These are phyloP conservation scores for Irpex sp. DNA, from an alignment of 1,284 basidiomycete genomes.

Conservation along the genomic window DNA sequence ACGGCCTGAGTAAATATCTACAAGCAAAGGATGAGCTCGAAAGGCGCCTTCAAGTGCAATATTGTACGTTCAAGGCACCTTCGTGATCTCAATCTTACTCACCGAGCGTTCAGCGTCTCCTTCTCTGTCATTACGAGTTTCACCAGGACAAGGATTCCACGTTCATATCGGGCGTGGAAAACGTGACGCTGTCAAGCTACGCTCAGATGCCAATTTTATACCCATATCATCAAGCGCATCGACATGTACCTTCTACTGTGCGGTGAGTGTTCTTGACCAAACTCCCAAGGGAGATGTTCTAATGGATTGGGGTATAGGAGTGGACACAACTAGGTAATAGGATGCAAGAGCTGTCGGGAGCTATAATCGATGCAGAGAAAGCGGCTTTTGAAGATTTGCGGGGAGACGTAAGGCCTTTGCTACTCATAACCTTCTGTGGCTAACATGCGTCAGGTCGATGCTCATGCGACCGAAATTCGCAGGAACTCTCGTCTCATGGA, in stretches of 20 bases:
- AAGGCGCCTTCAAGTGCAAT: conserved; percentile 45
- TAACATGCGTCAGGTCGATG: conserved; percentile 50
- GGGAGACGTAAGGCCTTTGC: conserved; percentile 46
- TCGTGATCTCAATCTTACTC: background rate
- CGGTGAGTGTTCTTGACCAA: conserved; percentile 37
- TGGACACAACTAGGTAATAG: conserved; percentile 74
- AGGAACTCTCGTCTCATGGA: conserved; percentile 81
- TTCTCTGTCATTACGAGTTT: conserved; percentile 69
- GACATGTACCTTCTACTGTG: conserved; percentile 69
- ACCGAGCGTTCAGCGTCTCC: conserved; percentile 49
- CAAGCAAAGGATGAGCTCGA: conserved; percentile 51
- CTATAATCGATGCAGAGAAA: conserved; percentile 60
- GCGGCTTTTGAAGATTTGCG: conserved; percentile 70
- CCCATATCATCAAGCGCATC: conserved; percentile 57
- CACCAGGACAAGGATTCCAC: conserved; percentile 67
- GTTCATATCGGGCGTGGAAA: conserved; percentile 65
- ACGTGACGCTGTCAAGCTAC: conserved; percentile 51
- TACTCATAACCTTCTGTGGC: background rate
- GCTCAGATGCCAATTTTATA: conserved; percentile 47
- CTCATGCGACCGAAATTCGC: conserved; percentile 52
- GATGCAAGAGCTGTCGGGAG: conserved; percentile 55
- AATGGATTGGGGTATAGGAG: conserved; percentile 38
- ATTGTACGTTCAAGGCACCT: conserved; percentile 39
- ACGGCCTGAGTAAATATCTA: conserved; percentile 41
- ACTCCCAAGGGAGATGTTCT: conserved; percentile 1